phyloP scores from a whole-genome alignment of 306 rosid genomes.

The Phaseolus lunatus region DNA sequence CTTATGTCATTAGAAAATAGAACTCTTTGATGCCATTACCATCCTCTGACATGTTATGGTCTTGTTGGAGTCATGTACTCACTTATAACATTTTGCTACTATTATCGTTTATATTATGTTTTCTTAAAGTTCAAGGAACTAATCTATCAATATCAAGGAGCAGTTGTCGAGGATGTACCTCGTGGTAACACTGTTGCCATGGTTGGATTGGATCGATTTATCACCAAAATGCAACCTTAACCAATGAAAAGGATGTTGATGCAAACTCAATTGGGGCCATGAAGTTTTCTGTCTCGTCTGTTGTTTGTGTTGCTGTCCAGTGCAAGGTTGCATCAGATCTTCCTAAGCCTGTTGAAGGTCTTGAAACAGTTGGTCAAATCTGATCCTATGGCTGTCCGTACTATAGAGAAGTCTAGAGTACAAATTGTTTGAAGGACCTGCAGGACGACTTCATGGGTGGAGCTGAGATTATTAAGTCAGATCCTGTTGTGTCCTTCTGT shows the following conservation, averaged over 20 bases:
- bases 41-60: too few relatives aligned
- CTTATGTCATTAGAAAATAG: too few relatives aligned
- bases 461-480: slow-evolving; percentile 78
- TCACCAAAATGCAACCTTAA: slow-evolving; percentile 95
- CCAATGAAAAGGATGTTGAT: slow-evolving; percentile 86
- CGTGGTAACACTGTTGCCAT: slow-evolving; percentile 93
- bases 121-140: too few relatives aligned
- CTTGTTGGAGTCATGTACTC: too few relatives aligned
- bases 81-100: too few relatives aligned
- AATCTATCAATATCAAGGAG: too few relatives aligned
- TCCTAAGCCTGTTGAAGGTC: slow-evolving; percentile 96
- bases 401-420: slow-evolving; percentile 90
- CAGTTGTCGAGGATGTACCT: slow-evolving; percentile 79
- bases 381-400: slow-evolving; percentile 90
- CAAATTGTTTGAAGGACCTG: slow-evolving; percentile 88
- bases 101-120: too few relatives aligned
- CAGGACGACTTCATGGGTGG: slow-evolving; percentile 96
- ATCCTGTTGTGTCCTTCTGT: slow-evolving; percentile 89
- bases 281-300: slow-evolving; percentile 96
- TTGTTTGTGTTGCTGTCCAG: too few relatives aligned
- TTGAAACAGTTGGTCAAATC: slow-evolving; percentile 88
- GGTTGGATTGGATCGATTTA: slow-evolving; percentile 90
- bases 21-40: too few relatives aligned
- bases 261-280: slow-evolving; percentile 91
- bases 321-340: slow-evolving; percentile 95